phyloP scores from a whole-genome alignment of 257 asterid species.

The Ocimum tenuiflorum region DNA sequence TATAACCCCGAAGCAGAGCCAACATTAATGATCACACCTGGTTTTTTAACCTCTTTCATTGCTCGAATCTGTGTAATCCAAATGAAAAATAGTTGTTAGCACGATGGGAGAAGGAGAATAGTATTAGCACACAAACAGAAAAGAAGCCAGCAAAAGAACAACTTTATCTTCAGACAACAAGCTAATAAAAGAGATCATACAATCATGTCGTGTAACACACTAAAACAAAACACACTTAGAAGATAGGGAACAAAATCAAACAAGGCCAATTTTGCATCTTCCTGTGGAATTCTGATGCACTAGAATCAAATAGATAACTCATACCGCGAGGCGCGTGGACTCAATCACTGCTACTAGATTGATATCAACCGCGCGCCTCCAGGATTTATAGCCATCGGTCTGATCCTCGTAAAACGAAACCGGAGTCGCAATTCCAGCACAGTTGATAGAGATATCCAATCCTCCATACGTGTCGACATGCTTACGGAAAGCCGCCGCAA shows the following conservation, averaged over 20 bases:
- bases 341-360: constrained; percentile 58
- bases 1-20: constrained; percentile 93
- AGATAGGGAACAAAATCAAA: background rate
- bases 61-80: constrained; percentile 53
- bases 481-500: constrained; percentile 59
- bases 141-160: background rate
- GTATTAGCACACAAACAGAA: background rate
- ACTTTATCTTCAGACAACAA: background rate
- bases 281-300: background rate
- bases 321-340: constrained; percentile 72
- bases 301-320: background rate
- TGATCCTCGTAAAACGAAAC: constrained; percentile 50
- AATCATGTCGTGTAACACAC: background rate
- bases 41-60: constrained; percentile 58
- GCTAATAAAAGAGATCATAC: background rate
- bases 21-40: constrained; percentile 71
- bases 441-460: constrained; percentile 74
- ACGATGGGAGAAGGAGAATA: background rate
- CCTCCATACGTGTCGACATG: constrained; percentile 66
- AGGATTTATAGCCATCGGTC: constrained; percentile 66
- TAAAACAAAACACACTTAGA: background rate
- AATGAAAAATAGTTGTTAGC: constrained; percentile 16
- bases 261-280: background rate
- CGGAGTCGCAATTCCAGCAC: constrained; percentile 62
- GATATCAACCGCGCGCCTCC: constrained; percentile 71